Evolutionary conservation across 2,329 filamentous ascomycete genomes (phyloP), one percentile per base, ranked within the genome.

Genomic region (Aspergillus cejpii): DNA sequence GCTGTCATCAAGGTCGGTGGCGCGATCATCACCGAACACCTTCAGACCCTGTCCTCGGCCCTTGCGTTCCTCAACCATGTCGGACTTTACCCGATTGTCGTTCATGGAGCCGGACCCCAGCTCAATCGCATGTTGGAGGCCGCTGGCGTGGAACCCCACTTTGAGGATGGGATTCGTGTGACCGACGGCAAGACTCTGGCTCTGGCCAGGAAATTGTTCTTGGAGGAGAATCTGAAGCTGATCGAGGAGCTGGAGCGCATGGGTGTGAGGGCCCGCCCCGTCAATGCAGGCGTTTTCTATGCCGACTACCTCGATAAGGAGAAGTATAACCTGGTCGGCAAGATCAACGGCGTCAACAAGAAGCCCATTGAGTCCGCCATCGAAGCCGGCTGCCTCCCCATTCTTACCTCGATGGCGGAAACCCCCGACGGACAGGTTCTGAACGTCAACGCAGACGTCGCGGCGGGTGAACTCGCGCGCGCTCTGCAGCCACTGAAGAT

Each of bases 1-100:
- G 91, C 90, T 55, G 91, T 98, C 39, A 94, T 98, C 71, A 98
- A 98, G 75, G 91, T 97, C 44, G 92, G 91, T 50, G 92, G 91
- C 51, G 92, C 91, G 52, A 96, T 97, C 61, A 79, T 98, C 60
- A 94, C 88, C 49, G 90, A 97, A 65, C 85, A 96, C 69, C 78
- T 97, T 44, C 86, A 95, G 66, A 89, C 90, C 60, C 80, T 98
- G 44, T 94, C 88, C 63, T 84, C 85, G 44, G 90, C 87, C 39
- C 77, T 97, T 47, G 85, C 88, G 21, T 94, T 97, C 71, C 80
- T 97, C 39, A 91, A 94, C 71, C 86, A 94, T 74, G 88, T 97
- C 62, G 89, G 90, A 31, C 79, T 98, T 31, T 96, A 88, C 71
- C 92, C 92, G 37, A 85, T 97, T 58, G 88, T 98, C 43, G 90